phyloP scores from a whole-genome alignment of 495 filamentous ascomycete genomes.

The Daldinia grandis region DNA sequence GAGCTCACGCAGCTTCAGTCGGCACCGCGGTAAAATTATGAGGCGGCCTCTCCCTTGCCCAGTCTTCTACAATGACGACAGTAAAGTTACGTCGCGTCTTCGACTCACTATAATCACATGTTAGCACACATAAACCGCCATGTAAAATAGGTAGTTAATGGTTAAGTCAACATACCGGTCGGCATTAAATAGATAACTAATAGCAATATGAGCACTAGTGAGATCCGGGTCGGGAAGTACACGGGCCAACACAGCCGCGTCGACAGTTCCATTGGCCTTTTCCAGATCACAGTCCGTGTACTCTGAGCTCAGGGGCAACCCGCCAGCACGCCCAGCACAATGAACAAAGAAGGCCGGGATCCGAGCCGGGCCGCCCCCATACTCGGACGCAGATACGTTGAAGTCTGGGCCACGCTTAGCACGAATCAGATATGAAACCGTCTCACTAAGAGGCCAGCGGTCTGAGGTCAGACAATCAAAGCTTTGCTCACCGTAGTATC shows the following conservation, averaged over 20 bases:
- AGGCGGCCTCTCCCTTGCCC: background rate
- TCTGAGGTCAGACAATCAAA: background rate
- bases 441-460: background rate
- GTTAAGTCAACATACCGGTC: conserved; percentile 9
- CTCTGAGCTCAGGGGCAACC: conserved; percentile 7
- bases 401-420: conserved; percentile 6
- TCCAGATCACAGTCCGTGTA: background rate
- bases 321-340: conserved; percentile 12
- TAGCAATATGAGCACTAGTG: conserved; percentile 5
- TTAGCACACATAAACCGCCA: background rate
- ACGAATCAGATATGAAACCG: background rate
- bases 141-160: background rate
- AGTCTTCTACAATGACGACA: background rate
- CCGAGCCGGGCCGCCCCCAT: background rate
- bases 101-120: background rate
- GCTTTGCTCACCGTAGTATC: background rate
- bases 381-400: conserved; percentile 1
- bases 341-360: conserved; percentile 11
- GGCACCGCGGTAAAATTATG: background rate
- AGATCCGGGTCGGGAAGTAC: conserved; percentile 6
- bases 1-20: background rate
- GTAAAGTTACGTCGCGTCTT: background rate
- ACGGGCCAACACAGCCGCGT: background rate
- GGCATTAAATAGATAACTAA: conserved; percentile 6
- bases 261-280: background rate